These are phyloP conservation scores for Diplotaxis tenuifolia DNA, from an alignment of 345 rosid genomes.

Conservation along the genomic window DNA sequence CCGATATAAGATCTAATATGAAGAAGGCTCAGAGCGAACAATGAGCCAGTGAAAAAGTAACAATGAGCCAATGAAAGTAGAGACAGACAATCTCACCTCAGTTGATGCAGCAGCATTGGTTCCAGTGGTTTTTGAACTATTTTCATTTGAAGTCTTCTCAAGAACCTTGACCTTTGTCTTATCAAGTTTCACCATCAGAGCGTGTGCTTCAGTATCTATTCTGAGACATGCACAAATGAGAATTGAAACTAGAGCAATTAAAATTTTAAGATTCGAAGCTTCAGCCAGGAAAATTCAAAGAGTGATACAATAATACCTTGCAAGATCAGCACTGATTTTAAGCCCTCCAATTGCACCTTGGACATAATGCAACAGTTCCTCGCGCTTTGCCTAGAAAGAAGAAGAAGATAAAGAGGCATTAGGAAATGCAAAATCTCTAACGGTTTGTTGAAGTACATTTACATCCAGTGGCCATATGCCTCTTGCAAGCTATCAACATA, in stretches of 20 bases:
- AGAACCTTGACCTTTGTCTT: constrained; percentile 45
- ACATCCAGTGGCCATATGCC: not conserved
- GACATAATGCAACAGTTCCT: constrained; percentile 84
- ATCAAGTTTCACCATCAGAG: constrained; percentile 62
- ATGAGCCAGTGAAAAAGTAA: too few species aligned
- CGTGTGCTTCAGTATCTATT: constrained; percentile 78
- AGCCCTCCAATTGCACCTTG: constrained; percentile 84
- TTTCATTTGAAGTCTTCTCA: constrained; percentile 38
- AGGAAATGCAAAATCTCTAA: constrained; percentile 7
- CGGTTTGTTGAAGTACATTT: not conserved
- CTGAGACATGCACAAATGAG: constrained; percentile 56
- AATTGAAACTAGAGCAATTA: constrained; percentile 21
- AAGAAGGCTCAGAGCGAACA: not conserved
- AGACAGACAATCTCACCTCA: constrained; percentile 50
- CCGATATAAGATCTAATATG: constrained; percentile 7
- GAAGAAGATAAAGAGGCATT: not conserved
- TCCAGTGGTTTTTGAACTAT: constrained; percentile 38
- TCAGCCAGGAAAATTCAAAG: not conserved
- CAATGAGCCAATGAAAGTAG: not conserved
- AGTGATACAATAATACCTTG: constrained; percentile 52
- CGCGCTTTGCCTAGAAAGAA: constrained; percentile 62
- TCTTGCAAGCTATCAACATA: not conserved
- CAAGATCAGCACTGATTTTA: constrained; percentile 64
- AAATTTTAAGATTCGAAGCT: constrained; percentile 3
- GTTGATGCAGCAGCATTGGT: constrained; percentile 41